Base-by-base conservation (phyloP, 352 stramenopile species). In the Globisporangium polare region DNA sequence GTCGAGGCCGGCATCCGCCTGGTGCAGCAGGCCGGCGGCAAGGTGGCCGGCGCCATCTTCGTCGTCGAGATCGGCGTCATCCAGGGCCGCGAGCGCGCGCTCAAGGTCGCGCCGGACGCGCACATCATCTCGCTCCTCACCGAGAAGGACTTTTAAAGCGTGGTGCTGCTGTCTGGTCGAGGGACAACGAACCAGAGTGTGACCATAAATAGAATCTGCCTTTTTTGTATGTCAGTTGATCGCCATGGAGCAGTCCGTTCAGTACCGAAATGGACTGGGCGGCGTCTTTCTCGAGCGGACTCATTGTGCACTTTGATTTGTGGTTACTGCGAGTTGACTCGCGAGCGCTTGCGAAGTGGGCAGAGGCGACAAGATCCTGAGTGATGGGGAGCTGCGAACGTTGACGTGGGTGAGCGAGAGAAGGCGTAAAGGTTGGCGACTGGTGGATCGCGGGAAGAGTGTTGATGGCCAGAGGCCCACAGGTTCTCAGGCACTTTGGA, bases 31-130 rank as follows among this genome's bases (percentile, higher is more conserved):
- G 78, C 82, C n/a, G 89, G 86, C 27, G 92, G 86, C 29, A 83
- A 71, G 31, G 88, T 98, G 26, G 86, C 92, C 2, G 92, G 97
- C 67, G 97, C 87, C 71, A 78, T 96, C 5, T 98, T 97, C 68
- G 90, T 98, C n/a, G 94, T 99, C 27, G 95, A 99, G 83, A 89
- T 99, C 57, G 59, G 58, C 15, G 75, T 73, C 43, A 71, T 94
- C 17, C 65, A 81, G 33, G 82, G 84, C 52, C 82, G 80, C 47
- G 71, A 60, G 33, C 79, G 80, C 29, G 78, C 73, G 46, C 65
- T 74, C 29, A 76, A 75, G 52, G 72, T 69, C 39, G 73, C 73
- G 45, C 68, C 74, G 9, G 56, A 74, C 53, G 73, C 73, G 15
- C 55, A 65, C 33, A 63, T 93, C 66, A 80, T 90, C 61, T 83